A percentile compares a stretch with the other conserved stretches of the same genome.
Evolutionary conservation across 352 stramenopile species (phyloP).

Genomic region (Pythium coloratum): DNA sequence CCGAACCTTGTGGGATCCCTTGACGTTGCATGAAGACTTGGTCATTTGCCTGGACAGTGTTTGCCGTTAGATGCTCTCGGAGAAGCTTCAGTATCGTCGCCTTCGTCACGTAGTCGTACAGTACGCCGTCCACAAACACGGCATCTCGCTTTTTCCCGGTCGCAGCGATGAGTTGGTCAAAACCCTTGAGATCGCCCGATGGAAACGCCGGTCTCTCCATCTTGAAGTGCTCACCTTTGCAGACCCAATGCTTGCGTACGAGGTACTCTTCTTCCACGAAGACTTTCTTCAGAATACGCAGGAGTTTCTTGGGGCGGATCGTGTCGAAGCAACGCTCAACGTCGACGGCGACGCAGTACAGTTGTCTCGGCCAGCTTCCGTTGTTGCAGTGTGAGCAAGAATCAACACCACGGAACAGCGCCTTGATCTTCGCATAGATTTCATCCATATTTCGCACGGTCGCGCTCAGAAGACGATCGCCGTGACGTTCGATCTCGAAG

Average conservation of each 20-base stretch:
- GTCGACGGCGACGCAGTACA: conserved; percentile 72
- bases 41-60: conserved; percentile 54
- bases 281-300: conserved; percentile 61
- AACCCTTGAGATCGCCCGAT: conserved; percentile 51
- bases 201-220: conserved; percentile 54
- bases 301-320: conserved; percentile 64
- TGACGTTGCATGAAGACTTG: conserved; percentile 54
- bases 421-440: conserved; percentile 53
- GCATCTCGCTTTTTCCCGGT: conserved; percentile 40
- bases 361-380: not conserved
- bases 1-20: conserved; percentile 81
- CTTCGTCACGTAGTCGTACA: conserved; percentile 73
- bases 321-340: conserved; percentile 85
- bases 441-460: conserved; percentile 70
- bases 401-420: conserved; percentile 31
- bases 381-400: conserved; percentile 1
- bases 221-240: conserved; percentile 61
- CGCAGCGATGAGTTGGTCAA: conserved; percentile 47
- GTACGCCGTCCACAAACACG: conserved; percentile 71
- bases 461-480: conserved; percentile 47
- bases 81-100: conserved; percentile 48
- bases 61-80: conserved; percentile 62
- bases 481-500: conserved; percentile 63
- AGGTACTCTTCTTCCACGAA: conserved; percentile 74
- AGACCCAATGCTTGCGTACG: conserved; percentile 75